Evolutionary conservation across 2,329 filamentous ascomycete genomes (phyloP).

Genomic region (Arthroderma sp.): DNA sequence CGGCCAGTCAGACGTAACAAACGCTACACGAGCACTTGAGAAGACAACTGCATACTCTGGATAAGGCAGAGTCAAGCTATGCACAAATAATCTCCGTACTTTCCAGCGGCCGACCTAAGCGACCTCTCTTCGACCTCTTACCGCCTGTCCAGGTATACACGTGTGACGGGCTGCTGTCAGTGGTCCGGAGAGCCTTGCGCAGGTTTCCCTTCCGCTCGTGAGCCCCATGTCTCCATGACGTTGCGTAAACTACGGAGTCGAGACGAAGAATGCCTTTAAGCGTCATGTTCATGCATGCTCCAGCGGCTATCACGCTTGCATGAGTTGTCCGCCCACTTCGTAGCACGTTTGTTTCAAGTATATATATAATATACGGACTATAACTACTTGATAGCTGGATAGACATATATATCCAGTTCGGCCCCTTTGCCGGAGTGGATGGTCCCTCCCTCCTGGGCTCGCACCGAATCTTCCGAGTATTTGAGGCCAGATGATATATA

Average conservation of each 20-base stretch:
- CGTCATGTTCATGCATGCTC: background rate
- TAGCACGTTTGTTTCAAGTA: background rate
- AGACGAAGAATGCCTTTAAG: background rate
- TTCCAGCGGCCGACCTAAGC: background rate
- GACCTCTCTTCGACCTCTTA: background rate
- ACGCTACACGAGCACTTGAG: background rate
- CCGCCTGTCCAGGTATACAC: background rate
- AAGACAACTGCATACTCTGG: background rate
- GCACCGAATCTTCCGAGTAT: background rate
- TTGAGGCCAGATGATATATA: background rate
- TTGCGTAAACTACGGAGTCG: too few species aligned
- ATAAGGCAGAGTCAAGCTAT: background rate
- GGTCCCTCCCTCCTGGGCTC: background rate
- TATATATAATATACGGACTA: too few species aligned
- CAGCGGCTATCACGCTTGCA: conserved; percentile 4
- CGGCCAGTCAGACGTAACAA: background rate
- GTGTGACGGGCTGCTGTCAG: background rate
- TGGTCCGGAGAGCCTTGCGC: background rate
- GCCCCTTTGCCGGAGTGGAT: background rate
- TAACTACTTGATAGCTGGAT: too few species aligned
- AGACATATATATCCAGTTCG: background rate
- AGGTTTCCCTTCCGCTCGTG: background rate
- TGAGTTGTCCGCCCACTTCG: background rate
- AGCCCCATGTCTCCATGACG: background rate
- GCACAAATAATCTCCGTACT: background rate